A percentile compares a stretch with the other conserved stretches of the same genome.
Conservation (phyloP, 345 rosid genomes). For the Bruguiera parviflora region DNA sequence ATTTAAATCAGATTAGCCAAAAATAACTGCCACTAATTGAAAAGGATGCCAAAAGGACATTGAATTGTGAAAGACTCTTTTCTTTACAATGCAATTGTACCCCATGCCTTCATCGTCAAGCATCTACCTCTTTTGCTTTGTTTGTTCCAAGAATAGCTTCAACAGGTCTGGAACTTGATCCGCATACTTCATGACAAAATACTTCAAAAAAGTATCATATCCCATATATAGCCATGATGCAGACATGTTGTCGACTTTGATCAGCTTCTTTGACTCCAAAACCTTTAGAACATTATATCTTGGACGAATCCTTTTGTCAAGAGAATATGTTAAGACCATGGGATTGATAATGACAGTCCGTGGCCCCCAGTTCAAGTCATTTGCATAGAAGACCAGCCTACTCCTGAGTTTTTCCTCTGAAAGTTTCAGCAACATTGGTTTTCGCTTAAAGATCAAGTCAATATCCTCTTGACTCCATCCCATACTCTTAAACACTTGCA, state of each 20-base stretch:
- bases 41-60: too few species aligned
- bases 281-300: slow-evolving; percentile 19
- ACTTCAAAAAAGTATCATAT: slow-evolving; percentile 21
- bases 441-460: slow-evolving; percentile 7
- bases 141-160: slow-evolving; percentile 18
- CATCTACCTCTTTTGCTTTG: not conserved
- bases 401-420: slow-evolving; percentile 23
- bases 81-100: too few species aligned
- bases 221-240: not conserved
- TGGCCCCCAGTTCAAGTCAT: slow-evolving; percentile 9
- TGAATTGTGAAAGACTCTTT: too few species aligned
- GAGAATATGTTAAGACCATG: slow-evolving; percentile 1
- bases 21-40: too few species aligned
- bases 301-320: slow-evolving; percentile 23
- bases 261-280: slow-evolving; percentile 28
- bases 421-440: not conserved
- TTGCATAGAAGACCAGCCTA: slow-evolving; percentile 14
- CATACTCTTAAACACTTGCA: slow-evolving; percentile 24
- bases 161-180: slow-evolving; percentile 18
- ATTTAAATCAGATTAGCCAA: too few species aligned
- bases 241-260: not conserved
- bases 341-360: slow-evolving; percentile 12
- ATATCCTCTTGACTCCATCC: slow-evolving; percentile 32
- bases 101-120: too few species aligned
- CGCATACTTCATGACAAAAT: slow-evolving; percentile 11